phyloP scores from a whole-genome alignment of 2,329 filamentous ascomycete genomes.

The Alternaria alternata region DNA sequence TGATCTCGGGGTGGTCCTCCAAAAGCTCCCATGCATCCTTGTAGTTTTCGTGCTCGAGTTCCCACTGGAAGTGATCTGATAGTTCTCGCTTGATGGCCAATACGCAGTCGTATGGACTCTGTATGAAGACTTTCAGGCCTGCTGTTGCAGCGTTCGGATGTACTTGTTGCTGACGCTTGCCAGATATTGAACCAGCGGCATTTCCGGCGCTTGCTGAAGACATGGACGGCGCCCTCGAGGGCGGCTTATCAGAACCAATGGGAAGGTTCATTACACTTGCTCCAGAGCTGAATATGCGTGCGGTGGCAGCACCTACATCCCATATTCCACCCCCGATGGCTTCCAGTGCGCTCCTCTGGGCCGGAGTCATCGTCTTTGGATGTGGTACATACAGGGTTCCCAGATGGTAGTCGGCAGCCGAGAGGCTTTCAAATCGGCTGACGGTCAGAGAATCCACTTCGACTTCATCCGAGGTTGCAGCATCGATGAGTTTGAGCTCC shows the following conservation, averaged over 20 bases:
- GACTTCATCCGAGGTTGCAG: constrained; percentile 81
- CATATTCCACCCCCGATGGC: constrained; percentile 80
- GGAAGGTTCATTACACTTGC: constrained; percentile 71
- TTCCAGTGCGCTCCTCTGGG: constrained; percentile 77
- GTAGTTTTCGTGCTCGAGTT: constrained; percentile 82
- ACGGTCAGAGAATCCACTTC: constrained; percentile 87
- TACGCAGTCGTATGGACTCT: constrained; percentile 97
- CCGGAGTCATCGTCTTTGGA: constrained; percentile 66
- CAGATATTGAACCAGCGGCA: constrained; percentile 26
- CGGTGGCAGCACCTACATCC: constrained; percentile 90
- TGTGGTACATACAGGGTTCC: constrained; percentile 80
- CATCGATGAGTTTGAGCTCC: constrained; percentile 89
- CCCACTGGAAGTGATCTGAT: constrained; percentile 84
- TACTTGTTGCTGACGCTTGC: constrained; percentile 39
- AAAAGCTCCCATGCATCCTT: constrained; percentile 88
- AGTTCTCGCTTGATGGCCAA: constrained; percentile 87
- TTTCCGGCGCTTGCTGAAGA: constrained; percentile 47
- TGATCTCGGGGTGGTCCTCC: constrained; percentile 82
- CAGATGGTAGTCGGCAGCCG: constrained; percentile 91
- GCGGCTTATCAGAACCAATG: constrained; percentile 50
- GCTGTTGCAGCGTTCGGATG: constrained; percentile 62
- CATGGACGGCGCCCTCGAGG: constrained; percentile 37
- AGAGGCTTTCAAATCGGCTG: constrained; percentile 84
- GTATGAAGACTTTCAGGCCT: constrained; percentile 86
- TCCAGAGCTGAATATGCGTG: constrained; percentile 83